Evolutionary conservation across 2,329 filamentous ascomycete genomes (phyloP).

Genomic region (Pseudogymnoascus sp.): DNA sequence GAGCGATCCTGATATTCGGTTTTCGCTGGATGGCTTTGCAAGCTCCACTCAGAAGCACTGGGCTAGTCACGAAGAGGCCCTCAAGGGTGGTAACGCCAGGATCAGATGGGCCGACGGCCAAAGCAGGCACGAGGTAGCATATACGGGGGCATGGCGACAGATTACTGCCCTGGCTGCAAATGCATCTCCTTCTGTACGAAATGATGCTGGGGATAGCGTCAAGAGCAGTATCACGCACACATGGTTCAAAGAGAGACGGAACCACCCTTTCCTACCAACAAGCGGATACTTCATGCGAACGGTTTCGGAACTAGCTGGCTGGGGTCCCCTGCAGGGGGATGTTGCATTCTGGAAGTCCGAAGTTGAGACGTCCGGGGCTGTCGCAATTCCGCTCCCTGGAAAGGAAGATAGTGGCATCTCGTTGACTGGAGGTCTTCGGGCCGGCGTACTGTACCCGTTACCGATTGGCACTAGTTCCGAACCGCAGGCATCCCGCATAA

Average conservation of each 20-base stretch:
- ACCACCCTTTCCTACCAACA: constrained; percentile 77
- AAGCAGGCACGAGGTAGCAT: constrained; percentile 69
- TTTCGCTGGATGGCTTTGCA: constrained; percentile 71
- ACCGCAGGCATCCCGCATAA: constrained; percentile 67
- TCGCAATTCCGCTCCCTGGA: constrained; percentile 66
- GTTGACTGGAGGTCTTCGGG: constrained; percentile 71
- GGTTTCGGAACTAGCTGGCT: constrained; percentile 75
- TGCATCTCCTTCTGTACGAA: constrained; percentile 74
- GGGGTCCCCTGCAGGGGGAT: constrained; percentile 76
- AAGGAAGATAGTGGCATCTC: constrained; percentile 66
- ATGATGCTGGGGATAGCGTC: constrained; percentile 81
- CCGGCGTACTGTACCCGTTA: constrained; percentile 77
- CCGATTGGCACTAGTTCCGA: constrained; percentile 48
- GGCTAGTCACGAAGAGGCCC: constrained; percentile 87
- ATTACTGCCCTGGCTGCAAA: constrained; percentile 67
- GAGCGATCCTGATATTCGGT: constrained; percentile 72
- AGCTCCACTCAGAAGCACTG: constrained; percentile 84
- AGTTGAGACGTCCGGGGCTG: constrained; percentile 67
- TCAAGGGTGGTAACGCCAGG: constrained; percentile 70
- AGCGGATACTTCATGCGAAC: constrained; percentile 74
- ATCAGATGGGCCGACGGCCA: constrained; percentile 64
- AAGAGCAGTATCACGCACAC: constrained; percentile 81
- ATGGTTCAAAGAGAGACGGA: constrained; percentile 71
- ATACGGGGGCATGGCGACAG: constrained; percentile 80
- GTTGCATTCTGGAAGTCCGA: constrained; percentile 94